A percentile compares a stretch with the other conserved stretches of the same genome.
Conservation (phyloP, 768 basidiomycete species). For the Tephrocybe sp. region DNA sequence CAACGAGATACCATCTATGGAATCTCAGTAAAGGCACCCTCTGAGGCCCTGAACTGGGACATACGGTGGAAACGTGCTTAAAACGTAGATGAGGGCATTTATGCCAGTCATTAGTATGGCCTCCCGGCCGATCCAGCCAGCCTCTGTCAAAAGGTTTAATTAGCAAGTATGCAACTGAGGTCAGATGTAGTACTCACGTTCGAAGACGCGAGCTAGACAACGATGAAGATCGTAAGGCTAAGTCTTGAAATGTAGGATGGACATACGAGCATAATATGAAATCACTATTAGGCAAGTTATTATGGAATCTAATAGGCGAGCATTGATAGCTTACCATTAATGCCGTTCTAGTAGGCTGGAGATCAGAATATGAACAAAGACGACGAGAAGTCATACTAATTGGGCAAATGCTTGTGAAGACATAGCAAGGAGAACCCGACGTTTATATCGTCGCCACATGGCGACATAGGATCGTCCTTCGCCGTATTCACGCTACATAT, state of each 20-base stretch:
- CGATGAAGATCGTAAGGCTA: conserved; percentile 1
- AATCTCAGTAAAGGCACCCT: conserved; percentile 1
- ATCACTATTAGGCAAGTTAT: conserved; percentile 55
- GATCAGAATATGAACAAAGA: background rate
- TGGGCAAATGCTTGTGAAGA: conserved; percentile 64
- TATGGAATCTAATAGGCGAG: background rate
- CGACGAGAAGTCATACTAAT: conserved; percentile 13
- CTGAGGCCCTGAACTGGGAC: conserved; percentile 26
- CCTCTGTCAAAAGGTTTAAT: conserved; percentile 51
- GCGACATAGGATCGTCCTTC: conserved; percentile 72
- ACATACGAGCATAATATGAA: conserved; percentile 90
- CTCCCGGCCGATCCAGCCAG: conserved; percentile 93
- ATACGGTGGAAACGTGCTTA: conserved; percentile 82
- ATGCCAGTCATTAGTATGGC: conserved; percentile 96
- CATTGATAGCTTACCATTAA: conserved; percentile 72
- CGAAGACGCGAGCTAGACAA: conserved; percentile 78
- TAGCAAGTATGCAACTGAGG: background rate
- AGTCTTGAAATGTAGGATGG: background rate
- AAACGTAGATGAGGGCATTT: conserved; percentile 79
- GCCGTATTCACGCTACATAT: conserved; percentile 65
- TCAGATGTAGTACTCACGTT: conserved; percentile 54
- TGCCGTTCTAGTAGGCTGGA: conserved; percentile 68
- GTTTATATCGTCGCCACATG: conserved; percentile 88
- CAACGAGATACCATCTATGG: conserved; percentile 88
- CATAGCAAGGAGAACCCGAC: conserved; percentile 89